Conservation (phyloP, 108 stramenopile species). For the Skeletonema potamos region DNA sequence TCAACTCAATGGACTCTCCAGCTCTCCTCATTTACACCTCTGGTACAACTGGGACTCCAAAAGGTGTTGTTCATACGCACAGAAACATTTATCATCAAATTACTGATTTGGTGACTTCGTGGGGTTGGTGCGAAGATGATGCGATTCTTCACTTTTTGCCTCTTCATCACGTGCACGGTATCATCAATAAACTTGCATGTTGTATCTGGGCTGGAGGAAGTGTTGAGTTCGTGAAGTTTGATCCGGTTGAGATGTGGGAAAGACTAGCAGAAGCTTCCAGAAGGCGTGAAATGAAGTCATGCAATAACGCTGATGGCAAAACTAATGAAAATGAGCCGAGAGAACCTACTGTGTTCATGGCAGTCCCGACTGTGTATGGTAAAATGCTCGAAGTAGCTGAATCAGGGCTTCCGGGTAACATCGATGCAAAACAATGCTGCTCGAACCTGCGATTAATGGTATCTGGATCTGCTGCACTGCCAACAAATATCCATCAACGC, state of each 20-base stretch:
- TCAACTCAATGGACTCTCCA: conserved; percentile 40
- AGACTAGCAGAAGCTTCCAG: conserved; percentile 28
- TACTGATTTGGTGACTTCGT: conserved; percentile 46
- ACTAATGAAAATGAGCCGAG: neutral
- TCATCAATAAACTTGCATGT: conserved; percentile 48
- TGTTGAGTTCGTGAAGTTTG: conserved; percentile 47
- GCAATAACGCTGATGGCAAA: no score
- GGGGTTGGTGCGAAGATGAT: conserved; percentile 48
- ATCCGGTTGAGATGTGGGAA: conserved; percentile 40
- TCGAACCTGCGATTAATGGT: conserved; percentile 46
- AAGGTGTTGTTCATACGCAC: conserved; percentile 56
- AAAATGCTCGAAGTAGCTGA: conserved; percentile 15
- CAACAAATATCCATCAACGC: conserved; percentile 23
- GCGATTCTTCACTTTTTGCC: conserved; percentile 47
- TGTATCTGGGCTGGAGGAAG: conserved; percentile 45
- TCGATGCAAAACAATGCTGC: neutral
- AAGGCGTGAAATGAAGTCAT: neutral
- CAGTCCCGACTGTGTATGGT: conserved; percentile 28
- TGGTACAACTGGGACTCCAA: conserved; percentile 94
- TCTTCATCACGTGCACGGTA: conserved; percentile 55
- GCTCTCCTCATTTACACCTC: conserved; percentile 92
- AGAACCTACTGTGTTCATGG: conserved; percentile 33
- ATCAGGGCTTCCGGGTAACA: no score
- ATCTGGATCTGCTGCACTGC: conserved; percentile 53
- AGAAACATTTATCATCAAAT: conserved; percentile 45